Evolutionary conservation across 371 early-diverging fungal genomes (phyloP), one percentile per base, ranked within the genome.

Genomic region (Dichotomocladium elegans): DNA sequence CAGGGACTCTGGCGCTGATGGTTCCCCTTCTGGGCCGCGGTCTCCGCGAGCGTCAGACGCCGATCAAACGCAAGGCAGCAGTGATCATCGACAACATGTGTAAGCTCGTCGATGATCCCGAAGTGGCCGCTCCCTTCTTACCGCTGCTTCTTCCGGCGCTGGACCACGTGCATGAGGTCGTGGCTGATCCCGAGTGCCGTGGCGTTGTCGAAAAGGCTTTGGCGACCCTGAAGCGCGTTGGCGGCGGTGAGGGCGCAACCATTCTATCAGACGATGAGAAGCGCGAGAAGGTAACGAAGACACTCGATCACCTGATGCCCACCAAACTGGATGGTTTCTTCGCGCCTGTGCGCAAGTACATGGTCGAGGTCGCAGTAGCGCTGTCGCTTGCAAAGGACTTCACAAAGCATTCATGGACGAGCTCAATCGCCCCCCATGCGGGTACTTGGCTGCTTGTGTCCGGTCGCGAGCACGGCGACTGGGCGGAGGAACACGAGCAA

Each of bases 51-150:
- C 72, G 83, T 47, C 63, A 67, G 30, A 82, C 82, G 27, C 58
- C 83, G 49, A 81, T 85, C 61, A 77, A 87, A 63, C 90, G 91
- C 75, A 87, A 88, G 70, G 72, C 89, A 53, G 85, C 90, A 49
- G 84, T 90, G 60, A 89, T 91, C 55, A 87, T 91, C 43, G 87
- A 88, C 66, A 92, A 92, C 70, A 83, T 92, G 83, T 89, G 84
- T 66, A 90, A 90, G 74, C 81, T 92, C 28, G 90, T 90, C 51
- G 77, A 84, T 57, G 81, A 88, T 66, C 91, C 92, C 15, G 79
- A 77, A 46, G 86, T 88, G n/a, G 91, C 90, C 46, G 85, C 81
- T 8, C 91, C 84, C 61, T 92, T 92, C 79, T 68, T 92, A 69
- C 91, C 91, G 40, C 72, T 82, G 54, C 74, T 92, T 48, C 64